Evolutionary conservation across 129 eudicot genomes (phyloP).

Genomic region (Flaveria ramosissima): DNA sequence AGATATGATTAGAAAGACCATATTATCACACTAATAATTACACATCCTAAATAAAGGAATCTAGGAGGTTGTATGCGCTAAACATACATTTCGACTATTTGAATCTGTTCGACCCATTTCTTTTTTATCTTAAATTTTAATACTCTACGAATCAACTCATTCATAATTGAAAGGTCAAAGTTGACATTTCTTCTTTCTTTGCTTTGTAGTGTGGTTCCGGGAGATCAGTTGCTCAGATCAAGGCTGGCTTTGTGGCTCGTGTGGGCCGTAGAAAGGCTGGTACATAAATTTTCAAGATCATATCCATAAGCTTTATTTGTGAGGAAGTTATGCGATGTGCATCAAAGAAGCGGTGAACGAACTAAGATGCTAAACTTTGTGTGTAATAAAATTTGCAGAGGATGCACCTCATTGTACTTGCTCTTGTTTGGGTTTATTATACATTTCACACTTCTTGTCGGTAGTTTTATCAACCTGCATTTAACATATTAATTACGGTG

Average conservation of each 20-base stretch:
- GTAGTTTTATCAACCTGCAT: slow-evolving; percentile 19
- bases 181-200: background rate
- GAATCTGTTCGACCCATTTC: too few relatives aligned
- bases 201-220: slow-evolving; percentile 42
- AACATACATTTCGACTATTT: too few relatives aligned
- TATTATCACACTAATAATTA: too few relatives aligned
- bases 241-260: slow-evolving; percentile 41
- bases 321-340: background rate
- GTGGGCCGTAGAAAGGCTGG: slow-evolving; percentile 37
- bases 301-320: too few relatives aligned
- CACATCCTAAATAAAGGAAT: too few relatives aligned
- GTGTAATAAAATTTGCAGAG: slow-evolving; percentile 18
- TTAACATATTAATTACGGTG: slow-evolving; percentile 16
- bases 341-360: slow-evolving; percentile 12
- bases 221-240: slow-evolving; percentile 44
- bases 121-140: too few relatives aligned
- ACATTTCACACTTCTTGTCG: slow-evolving; percentile 15
- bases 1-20: too few relatives aligned
- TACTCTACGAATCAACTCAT: too few relatives aligned
- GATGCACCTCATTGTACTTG: slow-evolving; percentile 26
- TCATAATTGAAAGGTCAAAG: background rate
- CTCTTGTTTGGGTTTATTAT: slow-evolving; percentile 33
- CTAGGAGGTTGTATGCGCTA: too few relatives aligned
- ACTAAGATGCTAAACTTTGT: slow-evolving; percentile 22
- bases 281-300: slow-evolving; percentile 6